Conservation (phyloP, 2,329 filamentous ascomycete genomes). For the Verruconis gallopava region DNA sequence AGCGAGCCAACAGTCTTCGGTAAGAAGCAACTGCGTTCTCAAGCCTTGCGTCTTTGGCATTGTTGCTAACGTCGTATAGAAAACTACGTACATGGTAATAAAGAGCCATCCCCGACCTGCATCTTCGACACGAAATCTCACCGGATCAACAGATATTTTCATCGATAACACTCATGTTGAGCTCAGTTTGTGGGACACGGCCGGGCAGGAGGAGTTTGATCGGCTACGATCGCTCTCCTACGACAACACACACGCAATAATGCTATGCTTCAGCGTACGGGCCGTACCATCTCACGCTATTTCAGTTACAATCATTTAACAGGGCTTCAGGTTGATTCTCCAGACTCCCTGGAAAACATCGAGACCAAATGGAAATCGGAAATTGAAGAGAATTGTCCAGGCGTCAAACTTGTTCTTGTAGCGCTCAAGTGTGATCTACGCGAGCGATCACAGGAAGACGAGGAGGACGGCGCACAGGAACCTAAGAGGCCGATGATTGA, state of each 20-base stretch:
- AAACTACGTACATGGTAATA: conserved; percentile 91
- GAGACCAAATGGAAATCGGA: conserved; percentile 98
- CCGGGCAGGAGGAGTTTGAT: conserved; percentile 98
- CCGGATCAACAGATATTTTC: conserved; percentile 65
- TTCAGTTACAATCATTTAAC: not conserved
- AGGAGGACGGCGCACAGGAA: conserved; percentile 36
- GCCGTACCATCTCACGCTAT: not conserved
- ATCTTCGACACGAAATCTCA: not conserved
- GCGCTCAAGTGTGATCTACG: conserved; percentile 94
- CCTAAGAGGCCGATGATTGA: conserved; percentile 57
- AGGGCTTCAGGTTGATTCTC: conserved; percentile 72
- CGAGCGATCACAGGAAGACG: conserved; percentile 57
- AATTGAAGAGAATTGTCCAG: conserved; percentile 94
- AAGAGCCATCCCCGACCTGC: not conserved
- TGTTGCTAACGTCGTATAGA: conserved; percentile 40
- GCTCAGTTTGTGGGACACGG: conserved; percentile 94
- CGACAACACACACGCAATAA: conserved; percentile 95
- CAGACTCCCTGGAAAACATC: conserved; percentile 94
- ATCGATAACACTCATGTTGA: conserved; percentile 96
- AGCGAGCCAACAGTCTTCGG: conserved; percentile 87
- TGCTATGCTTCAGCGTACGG: conserved; percentile 85
- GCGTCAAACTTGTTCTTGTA: conserved; percentile 86
- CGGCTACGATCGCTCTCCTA: conserved; percentile 89
- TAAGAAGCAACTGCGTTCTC: too few species aligned
- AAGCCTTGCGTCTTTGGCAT: too few species aligned